Conservation (phyloP, 192 early-diverging fungal species). For the Tieghemiomyces parasiticus region DNA sequence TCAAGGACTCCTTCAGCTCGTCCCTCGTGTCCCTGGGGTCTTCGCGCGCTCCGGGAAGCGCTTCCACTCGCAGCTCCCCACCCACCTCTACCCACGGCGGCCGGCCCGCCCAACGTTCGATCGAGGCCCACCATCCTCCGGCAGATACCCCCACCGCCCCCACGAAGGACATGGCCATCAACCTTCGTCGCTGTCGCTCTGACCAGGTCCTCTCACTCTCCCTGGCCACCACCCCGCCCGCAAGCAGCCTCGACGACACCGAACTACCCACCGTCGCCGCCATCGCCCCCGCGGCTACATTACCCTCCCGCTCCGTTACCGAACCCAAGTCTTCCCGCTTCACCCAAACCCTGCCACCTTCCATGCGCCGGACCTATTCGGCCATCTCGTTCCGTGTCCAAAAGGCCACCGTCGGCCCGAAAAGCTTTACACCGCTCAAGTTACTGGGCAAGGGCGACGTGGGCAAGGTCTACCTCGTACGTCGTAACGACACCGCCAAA, state of each 20-base stretch:
- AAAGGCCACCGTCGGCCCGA: constrained; percentile 70
- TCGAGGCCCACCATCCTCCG: too few species aligned
- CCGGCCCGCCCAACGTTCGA: too few species aligned
- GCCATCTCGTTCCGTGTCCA: constrained; percentile 67
- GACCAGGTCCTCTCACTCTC: constrained; percentile 9
- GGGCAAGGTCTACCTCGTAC: constrained; percentile 90
- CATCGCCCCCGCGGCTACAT: constrained; percentile 17
- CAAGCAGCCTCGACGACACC: not conserved
- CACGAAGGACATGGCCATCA: not conserved
- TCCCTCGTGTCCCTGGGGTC: not conserved
- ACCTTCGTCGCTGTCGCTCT: not conserved
- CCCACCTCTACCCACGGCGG: not conserved
- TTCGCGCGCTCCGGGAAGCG: not conserved
- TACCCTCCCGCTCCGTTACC: constrained; percentile 3
- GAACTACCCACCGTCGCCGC: constrained; percentile 11
- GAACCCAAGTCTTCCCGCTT: not conserved
- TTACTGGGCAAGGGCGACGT: constrained; percentile 96
- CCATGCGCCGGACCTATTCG: constrained; percentile 65
- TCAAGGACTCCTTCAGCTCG: constrained; percentile 9
- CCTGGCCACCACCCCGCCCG: not conserved
- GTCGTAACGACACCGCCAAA: constrained; percentile 59
- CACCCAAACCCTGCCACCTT: constrained; percentile 10
- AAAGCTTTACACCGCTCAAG: constrained; percentile 74
- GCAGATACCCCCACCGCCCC: not conserved
- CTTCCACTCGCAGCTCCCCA: not conserved